Conservation (phyloP, 345 rosid genomes). For the Kandelia obovata region DNA sequence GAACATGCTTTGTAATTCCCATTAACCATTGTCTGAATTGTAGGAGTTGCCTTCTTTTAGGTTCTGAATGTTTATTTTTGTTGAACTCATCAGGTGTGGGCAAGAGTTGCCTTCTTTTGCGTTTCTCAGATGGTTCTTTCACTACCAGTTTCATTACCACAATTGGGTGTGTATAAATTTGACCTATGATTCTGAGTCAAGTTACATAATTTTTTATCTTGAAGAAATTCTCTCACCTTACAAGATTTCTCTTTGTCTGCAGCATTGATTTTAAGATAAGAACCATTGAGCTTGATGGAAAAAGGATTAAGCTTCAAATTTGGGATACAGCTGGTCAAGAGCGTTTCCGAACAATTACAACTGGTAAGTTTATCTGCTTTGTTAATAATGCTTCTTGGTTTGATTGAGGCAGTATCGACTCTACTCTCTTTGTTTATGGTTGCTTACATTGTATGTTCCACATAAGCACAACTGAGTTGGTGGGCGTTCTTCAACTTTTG, state of each 20-base stretch:
- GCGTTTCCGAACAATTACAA: slow-evolving; percentile 86
- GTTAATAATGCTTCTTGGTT: not conserved
- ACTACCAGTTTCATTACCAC: slow-evolving; percentile 97
- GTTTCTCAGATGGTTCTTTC: slow-evolving; percentile 94
- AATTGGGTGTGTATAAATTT: slow-evolving; percentile 55
- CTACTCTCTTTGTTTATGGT: not conserved
- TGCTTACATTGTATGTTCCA: not conserved
- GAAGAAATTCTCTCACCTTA: slow-evolving; percentile 6
- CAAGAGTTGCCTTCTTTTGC: slow-evolving; percentile 91
- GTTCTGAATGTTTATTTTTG: not conserved
- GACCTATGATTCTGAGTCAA: not conserved
- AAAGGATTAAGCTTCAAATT: slow-evolving; percentile 88
- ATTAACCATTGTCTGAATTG: no score
- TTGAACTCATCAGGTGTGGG: slow-evolving; percentile 24
- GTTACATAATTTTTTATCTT: not conserved
- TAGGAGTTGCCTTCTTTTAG: not conserved
- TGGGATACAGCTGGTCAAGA: slow-evolving; percentile 99
- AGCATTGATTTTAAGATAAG: slow-evolving; percentile 97
- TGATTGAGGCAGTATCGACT: not conserved
- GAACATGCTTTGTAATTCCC: no score
- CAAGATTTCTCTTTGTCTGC: slow-evolving; percentile 11
- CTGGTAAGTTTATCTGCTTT: slow-evolving; percentile 47
- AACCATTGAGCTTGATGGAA: slow-evolving; percentile 93
- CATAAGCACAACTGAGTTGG: slow-evolving; percentile 2
- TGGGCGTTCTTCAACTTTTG: not conserved